phyloP scores from a whole-genome alignment of 2,329 filamentous ascomycete genomes.

The Knufia fluminis region DNA sequence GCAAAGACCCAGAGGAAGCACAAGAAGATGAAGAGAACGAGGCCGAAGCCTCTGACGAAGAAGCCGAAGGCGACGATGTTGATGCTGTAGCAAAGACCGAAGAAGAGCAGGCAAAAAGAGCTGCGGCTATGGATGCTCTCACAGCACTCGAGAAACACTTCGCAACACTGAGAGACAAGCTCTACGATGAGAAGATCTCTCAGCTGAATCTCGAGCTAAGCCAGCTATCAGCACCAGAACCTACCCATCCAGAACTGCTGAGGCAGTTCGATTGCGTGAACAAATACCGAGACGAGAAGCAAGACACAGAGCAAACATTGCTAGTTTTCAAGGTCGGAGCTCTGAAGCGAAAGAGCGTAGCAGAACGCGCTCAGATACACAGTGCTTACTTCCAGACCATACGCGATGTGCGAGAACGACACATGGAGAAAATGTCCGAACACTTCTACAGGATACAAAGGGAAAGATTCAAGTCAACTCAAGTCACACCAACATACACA shows the following conservation, averaged over 20 bases:
- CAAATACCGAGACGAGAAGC: slow-evolving; percentile 69
- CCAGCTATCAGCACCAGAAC: slow-evolving; percentile 48
- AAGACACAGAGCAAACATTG: slow-evolving; percentile 65
- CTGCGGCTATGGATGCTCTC: slow-evolving; percentile 69
- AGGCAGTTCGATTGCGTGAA: slow-evolving; percentile 84
- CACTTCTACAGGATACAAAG: slow-evolving; percentile 90
- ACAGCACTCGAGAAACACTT: slow-evolving; percentile 81
- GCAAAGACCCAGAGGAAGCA: slow-evolving; percentile 30
- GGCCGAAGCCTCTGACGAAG: slow-evolving; percentile 41
- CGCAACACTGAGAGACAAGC: slow-evolving; percentile 64
- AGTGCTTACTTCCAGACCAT: slow-evolving; percentile 84
- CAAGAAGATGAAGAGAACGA: slow-evolving; percentile 38
- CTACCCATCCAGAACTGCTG: slow-evolving; percentile 80
- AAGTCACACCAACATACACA: slow-evolving; percentile 71
- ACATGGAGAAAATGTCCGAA: slow-evolving; percentile 71
- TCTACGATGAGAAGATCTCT: slow-evolving; percentile 80
- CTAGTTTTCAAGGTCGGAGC: slow-evolving; percentile 65
- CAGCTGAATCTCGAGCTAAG: slow-evolving; percentile 63
- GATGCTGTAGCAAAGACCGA: slow-evolving; percentile 41
- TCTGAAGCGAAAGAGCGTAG: slow-evolving; percentile 64
- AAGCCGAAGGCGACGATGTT: slow-evolving; percentile 35
- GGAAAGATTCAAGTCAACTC: slow-evolving; percentile 69
- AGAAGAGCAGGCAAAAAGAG: slow-evolving; percentile 61
- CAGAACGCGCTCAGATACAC: slow-evolving; percentile 75
- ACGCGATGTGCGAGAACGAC: slow-evolving; percentile 70